phyloP scores from a whole-genome alignment of 1,284 basidiomycete species.

The Moesziomyces antarcticus region DNA sequence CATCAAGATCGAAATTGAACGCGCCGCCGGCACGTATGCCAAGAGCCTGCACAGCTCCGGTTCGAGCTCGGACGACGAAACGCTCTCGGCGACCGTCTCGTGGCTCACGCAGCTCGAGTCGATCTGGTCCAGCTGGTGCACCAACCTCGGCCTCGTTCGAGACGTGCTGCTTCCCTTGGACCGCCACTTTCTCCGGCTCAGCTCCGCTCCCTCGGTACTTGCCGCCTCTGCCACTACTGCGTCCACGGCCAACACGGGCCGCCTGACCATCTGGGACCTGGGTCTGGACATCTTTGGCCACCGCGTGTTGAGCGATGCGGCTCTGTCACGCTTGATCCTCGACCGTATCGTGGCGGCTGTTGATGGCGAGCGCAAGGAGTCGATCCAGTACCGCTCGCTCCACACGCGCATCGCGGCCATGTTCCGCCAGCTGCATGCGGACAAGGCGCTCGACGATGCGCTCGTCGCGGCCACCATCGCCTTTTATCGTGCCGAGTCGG shows the following conservation, averaged over 20 bases:
- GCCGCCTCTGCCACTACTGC: neutral
- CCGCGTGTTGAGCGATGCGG: conserved; percentile 39
- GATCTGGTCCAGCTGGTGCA: conserved; percentile 54
- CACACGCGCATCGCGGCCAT: conserved; percentile 49
- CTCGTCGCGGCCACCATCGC: conserved; percentile 30
- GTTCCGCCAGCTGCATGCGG: conserved; percentile 45
- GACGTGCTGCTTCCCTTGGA: conserved; percentile 40
- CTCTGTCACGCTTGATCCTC: conserved; percentile 29
- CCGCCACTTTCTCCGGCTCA: conserved; percentile 12
- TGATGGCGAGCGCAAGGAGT: conserved; percentile 30
- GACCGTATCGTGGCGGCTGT: conserved; percentile 29
- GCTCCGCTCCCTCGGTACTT: neutral
- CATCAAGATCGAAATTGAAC: conserved; percentile 58
- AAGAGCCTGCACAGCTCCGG: conserved; percentile 27
- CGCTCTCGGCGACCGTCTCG: conserved; percentile 14
- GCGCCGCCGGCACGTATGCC: conserved; percentile 43
- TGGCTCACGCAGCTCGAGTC: conserved; percentile 48
- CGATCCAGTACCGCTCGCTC: conserved; percentile 29
- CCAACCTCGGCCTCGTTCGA: conserved; percentile 35
- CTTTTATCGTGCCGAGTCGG: conserved; percentile 50
- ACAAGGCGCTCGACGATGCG: conserved; percentile 38
- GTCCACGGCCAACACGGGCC: neutral
- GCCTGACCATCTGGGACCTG: conserved; percentile 43
- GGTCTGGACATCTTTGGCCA: conserved; percentile 54
- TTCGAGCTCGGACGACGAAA: conserved; percentile 15